Evolutionary conservation across 305 asterid genomes (phyloP).

Genomic region (Euphrasia arctica): DNA sequence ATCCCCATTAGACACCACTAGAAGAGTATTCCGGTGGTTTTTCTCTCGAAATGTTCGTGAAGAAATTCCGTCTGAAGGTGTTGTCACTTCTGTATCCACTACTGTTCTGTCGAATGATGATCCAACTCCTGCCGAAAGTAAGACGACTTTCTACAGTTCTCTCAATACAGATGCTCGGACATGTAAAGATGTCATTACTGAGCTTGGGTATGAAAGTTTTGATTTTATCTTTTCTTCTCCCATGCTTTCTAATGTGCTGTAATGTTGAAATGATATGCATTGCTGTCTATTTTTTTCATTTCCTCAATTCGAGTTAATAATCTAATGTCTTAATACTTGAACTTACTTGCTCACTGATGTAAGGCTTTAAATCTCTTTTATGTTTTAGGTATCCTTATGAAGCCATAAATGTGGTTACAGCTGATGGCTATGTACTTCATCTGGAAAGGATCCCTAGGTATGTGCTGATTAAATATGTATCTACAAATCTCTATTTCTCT

Average conservation of each 20-base stretch:
- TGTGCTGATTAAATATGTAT: slow-evolving; percentile 22
- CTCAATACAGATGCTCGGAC: slow-evolving; percentile 98
- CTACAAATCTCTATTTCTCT: slow-evolving; percentile 14
- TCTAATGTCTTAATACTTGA: slow-evolving; percentile 1
- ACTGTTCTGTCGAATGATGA: slow-evolving; percentile 59
- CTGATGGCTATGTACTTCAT: slow-evolving; percentile 90
- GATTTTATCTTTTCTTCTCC: slow-evolving; percentile 18
- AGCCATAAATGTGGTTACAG: slow-evolving; percentile 82
- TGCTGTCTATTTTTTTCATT: slow-evolving; percentile 3
- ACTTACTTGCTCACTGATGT: slow-evolving; percentile 3
- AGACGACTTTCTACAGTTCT: slow-evolving; percentile 40
- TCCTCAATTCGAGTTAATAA: background rate
- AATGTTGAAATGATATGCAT: slow-evolving; percentile 2
- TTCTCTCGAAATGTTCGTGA: slow-evolving; percentile 32
- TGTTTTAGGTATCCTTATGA: slow-evolving; percentile 82
- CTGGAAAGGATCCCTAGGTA: slow-evolving; percentile 95
- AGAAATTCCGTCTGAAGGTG: slow-evolving; percentile 38
- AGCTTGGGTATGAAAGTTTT: slow-evolving; percentile 76
- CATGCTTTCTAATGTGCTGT: slow-evolving; percentile 6
- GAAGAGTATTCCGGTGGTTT: slow-evolving; percentile 54
- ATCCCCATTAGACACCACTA: slow-evolving; percentile 66
- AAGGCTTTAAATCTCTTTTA: slow-evolving; percentile 19
- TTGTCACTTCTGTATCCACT: slow-evolving; percentile 44
- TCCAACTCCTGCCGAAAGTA: slow-evolving; percentile 71
- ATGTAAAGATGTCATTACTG: slow-evolving; percentile 92